Evolutionary conservation across 2,329 filamentous ascomycete genomes (phyloP).

Genomic region (Cylindrodendrum hubeiense): DNA sequence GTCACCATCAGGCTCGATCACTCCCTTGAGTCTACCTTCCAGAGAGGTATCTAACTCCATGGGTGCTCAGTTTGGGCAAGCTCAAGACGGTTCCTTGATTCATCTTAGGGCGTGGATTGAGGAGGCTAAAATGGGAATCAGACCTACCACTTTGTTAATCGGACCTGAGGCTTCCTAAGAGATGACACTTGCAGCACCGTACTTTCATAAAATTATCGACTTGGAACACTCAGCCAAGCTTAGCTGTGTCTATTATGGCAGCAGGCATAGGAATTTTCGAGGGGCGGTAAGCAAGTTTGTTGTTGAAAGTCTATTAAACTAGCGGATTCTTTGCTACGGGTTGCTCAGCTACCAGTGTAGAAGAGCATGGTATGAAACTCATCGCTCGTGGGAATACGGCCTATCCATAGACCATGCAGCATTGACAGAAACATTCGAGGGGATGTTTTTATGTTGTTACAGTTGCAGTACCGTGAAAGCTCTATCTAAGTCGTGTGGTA

Average conservation of each 20-base stretch:
- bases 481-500: not conserved
- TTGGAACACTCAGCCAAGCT: not conserved
- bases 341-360: not conserved
- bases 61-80: no score
- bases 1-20: not conserved
- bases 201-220: not conserved
- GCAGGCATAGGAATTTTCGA: not conserved
- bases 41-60: not conserved
- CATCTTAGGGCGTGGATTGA: not conserved
- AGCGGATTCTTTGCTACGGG: not conserved
- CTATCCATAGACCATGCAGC: not conserved
- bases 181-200: not conserved
- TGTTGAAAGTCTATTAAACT: not conserved
- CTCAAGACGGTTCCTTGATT: not conserved
- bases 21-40: not conserved
- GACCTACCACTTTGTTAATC: not conserved
- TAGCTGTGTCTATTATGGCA: not conserved
- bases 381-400: no score
- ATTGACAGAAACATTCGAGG: not conserved
- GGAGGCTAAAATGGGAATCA: not conserved
- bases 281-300: not conserved
- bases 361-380: no score
- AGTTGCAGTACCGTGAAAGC: not conserved
- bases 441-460: slow-evolving; percentile 11
- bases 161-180: not conserved